Conservation (phyloP, 768 basidiomycete species). For the Leccinum variicolor region DNA sequence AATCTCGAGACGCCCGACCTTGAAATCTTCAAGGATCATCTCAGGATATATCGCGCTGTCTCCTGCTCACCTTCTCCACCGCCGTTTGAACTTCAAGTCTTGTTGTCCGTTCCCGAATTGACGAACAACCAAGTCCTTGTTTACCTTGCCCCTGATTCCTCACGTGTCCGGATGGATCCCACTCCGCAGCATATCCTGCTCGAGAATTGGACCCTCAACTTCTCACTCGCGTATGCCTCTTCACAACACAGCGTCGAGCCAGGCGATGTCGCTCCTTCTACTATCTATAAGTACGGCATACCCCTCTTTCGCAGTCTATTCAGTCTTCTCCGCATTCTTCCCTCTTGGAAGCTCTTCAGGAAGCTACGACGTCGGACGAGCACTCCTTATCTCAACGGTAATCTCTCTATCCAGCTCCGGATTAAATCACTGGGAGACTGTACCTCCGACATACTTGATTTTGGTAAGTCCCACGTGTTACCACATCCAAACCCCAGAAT, state of each 20-base stretch:
- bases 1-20: slow-evolving; percentile 78
- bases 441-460: slow-evolving; percentile 30
- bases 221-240: slow-evolving; percentile 29
- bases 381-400: slow-evolving; percentile 37
- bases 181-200: slow-evolving; percentile 67
- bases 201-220: slow-evolving; percentile 64
- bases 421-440: slow-evolving; percentile 37
- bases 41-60: slow-evolving; percentile 56
- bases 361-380: slow-evolving; percentile 47
- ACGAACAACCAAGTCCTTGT: slow-evolving; percentile 71
- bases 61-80: slow-evolving; percentile 33
- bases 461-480: slow-evolving; percentile 35
- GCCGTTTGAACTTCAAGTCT: slow-evolving; percentile 64
- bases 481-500: slow-evolving; percentile 23
- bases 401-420: slow-evolving; percentile 47
- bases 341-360: slow-evolving; percentile 71
- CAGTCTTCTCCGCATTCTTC: slow-evolving; percentile 68
- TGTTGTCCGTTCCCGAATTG: slow-evolving; percentile 68
- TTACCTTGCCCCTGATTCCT: slow-evolving; percentile 53
- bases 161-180: slow-evolving; percentile 65
- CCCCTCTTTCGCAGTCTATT: slow-evolving; percentile 73
- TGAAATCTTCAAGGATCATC: slow-evolving; percentile 61
- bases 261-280: slow-evolving; percentile 60
- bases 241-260: slow-evolving; percentile 22
- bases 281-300: slow-evolving; percentile 84